phyloP scores from a whole-genome alignment of 768 basidiomycete genomes.

The Solioccasus polychromus region DNA sequence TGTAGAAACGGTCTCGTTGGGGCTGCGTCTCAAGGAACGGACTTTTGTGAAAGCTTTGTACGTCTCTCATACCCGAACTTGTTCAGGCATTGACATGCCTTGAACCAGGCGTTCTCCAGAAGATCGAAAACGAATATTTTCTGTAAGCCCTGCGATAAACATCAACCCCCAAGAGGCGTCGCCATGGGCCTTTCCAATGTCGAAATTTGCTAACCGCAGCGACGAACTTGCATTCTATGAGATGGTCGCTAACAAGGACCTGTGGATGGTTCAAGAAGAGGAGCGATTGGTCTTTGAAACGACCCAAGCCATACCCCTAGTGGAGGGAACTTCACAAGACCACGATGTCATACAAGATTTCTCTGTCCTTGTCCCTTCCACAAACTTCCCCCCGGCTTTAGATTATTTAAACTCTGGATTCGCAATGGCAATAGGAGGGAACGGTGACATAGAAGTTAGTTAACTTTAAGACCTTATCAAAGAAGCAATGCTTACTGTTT shows the following conservation, averaged over 20 bases:
- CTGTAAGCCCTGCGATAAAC: background rate
- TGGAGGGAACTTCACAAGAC: background rate
- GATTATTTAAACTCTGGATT: background rate
- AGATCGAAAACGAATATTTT: background rate
- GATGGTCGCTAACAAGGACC: slow-evolving; percentile 5
- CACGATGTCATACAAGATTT: slow-evolving; percentile 9
- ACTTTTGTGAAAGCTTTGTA: slow-evolving; percentile 15
- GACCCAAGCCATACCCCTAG: background rate
- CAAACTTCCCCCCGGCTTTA: slow-evolving; percentile 19
- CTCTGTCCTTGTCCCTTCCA: slow-evolving; percentile 18
- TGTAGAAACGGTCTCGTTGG: slow-evolving; percentile 5
- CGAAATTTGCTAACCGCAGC: background rate
- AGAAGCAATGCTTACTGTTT: background rate
- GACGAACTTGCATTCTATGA: background rate
- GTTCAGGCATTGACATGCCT: background rate
- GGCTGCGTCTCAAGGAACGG: slow-evolving; percentile 21
- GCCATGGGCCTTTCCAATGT: background rate
- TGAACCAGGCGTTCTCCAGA: slow-evolving; percentile 1
- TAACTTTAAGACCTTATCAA: background rate
- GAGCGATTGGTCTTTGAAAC: slow-evolving; percentile 18
- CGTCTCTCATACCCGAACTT: too few species aligned
- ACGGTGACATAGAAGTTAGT: background rate
- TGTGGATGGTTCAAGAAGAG: slow-evolving; percentile 20
- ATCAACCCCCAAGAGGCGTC: background rate
- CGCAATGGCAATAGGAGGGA: background rate